These are phyloP conservation scores for Murraya paniculata DNA, from an alignment of 345 rosid species.

Conservation along the genomic window DNA sequence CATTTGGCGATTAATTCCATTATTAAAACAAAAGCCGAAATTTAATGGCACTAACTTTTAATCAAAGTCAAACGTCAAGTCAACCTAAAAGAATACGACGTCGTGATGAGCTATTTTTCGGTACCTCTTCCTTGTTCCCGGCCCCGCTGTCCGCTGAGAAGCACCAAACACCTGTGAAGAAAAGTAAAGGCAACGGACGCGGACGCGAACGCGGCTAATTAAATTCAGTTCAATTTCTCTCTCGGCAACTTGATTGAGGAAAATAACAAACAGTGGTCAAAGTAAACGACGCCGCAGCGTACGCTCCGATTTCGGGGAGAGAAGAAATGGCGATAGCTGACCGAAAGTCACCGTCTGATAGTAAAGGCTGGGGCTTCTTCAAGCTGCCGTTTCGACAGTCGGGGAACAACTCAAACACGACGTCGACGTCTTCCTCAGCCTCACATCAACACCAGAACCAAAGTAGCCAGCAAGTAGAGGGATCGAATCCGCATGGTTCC, in stretches of 20 bases:
- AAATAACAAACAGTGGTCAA: background rate
- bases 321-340: conserved; percentile 77
- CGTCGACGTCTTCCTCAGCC: conserved; percentile 43
- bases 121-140: background rate
- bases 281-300: conserved; percentile 16
- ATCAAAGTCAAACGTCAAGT: background rate
- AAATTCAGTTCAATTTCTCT: conserved; percentile 29
- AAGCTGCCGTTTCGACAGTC: conserved; percentile 73
- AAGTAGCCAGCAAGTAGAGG: conserved; percentile 43
- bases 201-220: conserved; percentile 25
- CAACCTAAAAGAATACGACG: background rate
- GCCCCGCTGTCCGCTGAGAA: conserved; percentile 8
- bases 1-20: background rate
- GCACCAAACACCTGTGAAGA: background rate
- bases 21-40: background rate
- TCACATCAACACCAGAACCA: conserved; percentile 34
- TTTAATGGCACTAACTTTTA: background rate
- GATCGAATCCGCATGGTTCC: conserved; percentile 46
- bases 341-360: conserved; percentile 51
- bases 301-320: conserved; percentile 9
- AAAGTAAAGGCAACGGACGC: conserved; percentile 26
- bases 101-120: background rate
- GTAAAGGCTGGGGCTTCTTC: conserved; percentile 76
- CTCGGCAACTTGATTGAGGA: background rate
- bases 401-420: conserved; percentile 23